A percentile compares a stretch with the other conserved stretches of the same genome.
Evolutionary conservation across 2,329 filamentous ascomycete species (phyloP).

Genomic region (Penicillium sp.): DNA sequence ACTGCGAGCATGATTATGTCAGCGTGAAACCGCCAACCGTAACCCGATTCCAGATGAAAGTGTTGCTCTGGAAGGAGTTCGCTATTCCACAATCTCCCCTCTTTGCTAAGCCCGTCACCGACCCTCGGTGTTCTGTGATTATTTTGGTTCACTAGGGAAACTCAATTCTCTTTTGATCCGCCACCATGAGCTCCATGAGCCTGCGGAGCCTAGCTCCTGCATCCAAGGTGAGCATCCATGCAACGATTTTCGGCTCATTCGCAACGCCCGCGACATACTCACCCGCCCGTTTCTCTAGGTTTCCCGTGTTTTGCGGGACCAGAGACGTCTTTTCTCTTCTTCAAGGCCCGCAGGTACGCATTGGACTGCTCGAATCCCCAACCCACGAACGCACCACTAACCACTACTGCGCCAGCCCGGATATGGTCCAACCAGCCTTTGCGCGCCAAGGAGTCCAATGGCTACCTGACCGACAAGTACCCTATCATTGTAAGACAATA

Average conservation of each 20-base stretch:
- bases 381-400: conserved; percentile 17
- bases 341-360: conserved; percentile 67
- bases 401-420: conserved; percentile 50
- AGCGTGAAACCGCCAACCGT: conserved; percentile 20
- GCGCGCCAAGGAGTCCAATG: conserved; percentile 84
- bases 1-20: conserved; percentile 29
- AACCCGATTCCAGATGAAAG: conserved; percentile 13
- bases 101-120: conserved; percentile 14
- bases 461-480: conserved; percentile 81
- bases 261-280: conserved; percentile 14
- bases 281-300: conserved; percentile 44
- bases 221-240: conserved; percentile 37
- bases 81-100: conserved; percentile 18
- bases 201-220: conserved; percentile 44
- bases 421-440: conserved; percentile 79
- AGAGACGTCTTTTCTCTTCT: conserved; percentile 74
- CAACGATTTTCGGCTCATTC: conserved; percentile 19
- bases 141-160: conserved; percentile 22
- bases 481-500: conserved; percentile 69
- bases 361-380: conserved; percentile 16
- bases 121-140: conserved; percentile 17
- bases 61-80: conserved; percentile 18
- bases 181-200: conserved; percentile 44
- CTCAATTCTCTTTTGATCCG: conserved; percentile 24
- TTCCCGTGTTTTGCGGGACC: conserved; percentile 53